Evolutionary conservation across 208 protist genomes (phyloP).

Genomic region (Trypanosoma rangeli): DNA sequence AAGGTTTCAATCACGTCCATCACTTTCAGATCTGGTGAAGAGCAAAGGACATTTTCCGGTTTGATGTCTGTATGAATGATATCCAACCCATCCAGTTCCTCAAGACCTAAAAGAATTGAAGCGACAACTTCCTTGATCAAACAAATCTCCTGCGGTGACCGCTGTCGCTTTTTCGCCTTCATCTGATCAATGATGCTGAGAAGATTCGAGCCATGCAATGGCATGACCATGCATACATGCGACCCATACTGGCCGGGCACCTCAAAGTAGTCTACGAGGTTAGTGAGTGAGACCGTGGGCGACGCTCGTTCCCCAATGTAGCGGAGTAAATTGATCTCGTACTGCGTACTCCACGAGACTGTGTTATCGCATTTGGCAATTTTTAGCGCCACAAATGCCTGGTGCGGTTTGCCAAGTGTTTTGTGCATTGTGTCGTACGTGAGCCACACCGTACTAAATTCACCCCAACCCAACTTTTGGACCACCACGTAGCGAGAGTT

Average conservation of each 20-base stretch:
- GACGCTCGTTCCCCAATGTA: constrained; percentile 48
- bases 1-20: constrained; percentile 63
- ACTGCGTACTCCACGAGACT: constrained; percentile 58
- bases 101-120: constrained; percentile 67
- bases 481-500: constrained; percentile 80
- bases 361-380: constrained; percentile 70
- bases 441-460: constrained; percentile 91
- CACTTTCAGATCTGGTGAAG: constrained; percentile 62
- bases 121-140: constrained; percentile 78
- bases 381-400: constrained; percentile 86
- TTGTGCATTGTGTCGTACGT: constrained; percentile 71
- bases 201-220: constrained; percentile 77
- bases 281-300: constrained; percentile 43
- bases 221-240: constrained; percentile 85
- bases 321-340: constrained; percentile 75
- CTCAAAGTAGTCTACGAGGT: constrained; percentile 82
- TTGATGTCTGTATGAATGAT: constrained; percentile 94
- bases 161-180: constrained; percentile 37
- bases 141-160: constrained; percentile 53
- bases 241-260: constrained; percentile 53
- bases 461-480: constrained; percentile 85
- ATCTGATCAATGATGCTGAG: constrained; percentile 81
- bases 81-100: constrained; percentile 66
- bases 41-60: constrained; percentile 88
- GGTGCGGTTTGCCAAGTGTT: constrained; percentile 28